Evolutionary conservation across 2,329 filamentous ascomycete species (phyloP), one percentile per base, ranked within the genome.

Genomic region (Rhynchosporium secalis): DNA sequence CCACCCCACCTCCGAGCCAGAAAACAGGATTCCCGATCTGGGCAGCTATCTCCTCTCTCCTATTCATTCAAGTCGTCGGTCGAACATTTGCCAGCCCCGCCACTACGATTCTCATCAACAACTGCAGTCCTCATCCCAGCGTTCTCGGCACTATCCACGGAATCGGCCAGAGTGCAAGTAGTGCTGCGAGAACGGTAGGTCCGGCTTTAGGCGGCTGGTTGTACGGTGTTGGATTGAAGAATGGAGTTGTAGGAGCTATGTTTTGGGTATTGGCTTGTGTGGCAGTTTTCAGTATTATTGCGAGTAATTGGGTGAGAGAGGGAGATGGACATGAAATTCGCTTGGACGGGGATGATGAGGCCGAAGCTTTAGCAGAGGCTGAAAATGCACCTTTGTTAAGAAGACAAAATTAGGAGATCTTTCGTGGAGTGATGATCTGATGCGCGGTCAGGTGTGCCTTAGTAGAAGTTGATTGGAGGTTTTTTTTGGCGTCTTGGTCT

Each of bases 21-120:
- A 74, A 74, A 57, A 69, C 68, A 20, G 72, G 72, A 2, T 15
- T 68, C 3, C 46, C 62, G 0, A 62, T 74, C 49, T 74, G 72
- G 72, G 41, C 66, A 2, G 55, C 63, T 1, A 63, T 73, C 10
- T 69, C 64, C 4, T 48, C 56, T 0, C 40, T 73, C 1, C 78
- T 91, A 1, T 79, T 85, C 15, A 73, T 92, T 8, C 90, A 93
- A 72, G 89, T 92, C 15, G 79, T 87, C 3, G 89, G 87, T 0
- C 81, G 90, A 33, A 94, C 90, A 0, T 91, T 93, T 70, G 82
- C 83, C 0, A 73, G 82, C 5, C 83, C 83, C 1, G 82, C 83
- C 2, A 82, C 81, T 68, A 83, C 84, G 45, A 85, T 86, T 60
- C 74, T 86, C n/a, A 75, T 86, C 51, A 86, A 86, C 68, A 86